A percentile compares a stretch with the other conserved stretches of the same genome.
Evolutionary conservation across 2,329 filamentous ascomycete genomes (phyloP).

Genomic region (Botrytis aclada): DNA sequence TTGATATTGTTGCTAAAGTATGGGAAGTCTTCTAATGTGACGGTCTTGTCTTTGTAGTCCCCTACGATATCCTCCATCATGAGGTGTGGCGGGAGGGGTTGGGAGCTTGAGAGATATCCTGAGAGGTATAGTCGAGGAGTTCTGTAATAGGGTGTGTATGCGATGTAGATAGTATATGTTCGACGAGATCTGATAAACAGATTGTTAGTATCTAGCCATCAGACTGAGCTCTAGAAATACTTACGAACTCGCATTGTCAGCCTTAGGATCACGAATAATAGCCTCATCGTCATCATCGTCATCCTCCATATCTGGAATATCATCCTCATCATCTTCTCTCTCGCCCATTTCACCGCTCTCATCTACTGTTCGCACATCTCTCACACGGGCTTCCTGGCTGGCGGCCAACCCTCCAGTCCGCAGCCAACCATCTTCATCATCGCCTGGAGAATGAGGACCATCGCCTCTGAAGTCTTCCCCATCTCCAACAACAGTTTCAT

Average conservation of each 20-base stretch:
- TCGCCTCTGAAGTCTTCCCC: conserved; percentile 61
- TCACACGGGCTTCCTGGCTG: conserved; percentile 70
- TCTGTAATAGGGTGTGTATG: conserved; percentile 94
- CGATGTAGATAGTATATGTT: conserved; percentile 98
- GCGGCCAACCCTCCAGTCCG: conserved; percentile 77
- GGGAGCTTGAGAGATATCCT: conserved; percentile 76
- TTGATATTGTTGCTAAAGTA: conserved; percentile 90
- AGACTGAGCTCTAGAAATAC: conserved; percentile 15
- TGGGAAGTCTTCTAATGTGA: conserved; percentile 95
- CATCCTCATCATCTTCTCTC: conserved; percentile 67
- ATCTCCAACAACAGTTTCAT: conserved; percentile 81
- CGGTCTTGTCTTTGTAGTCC: conserved; percentile 97
- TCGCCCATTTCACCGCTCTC: conserved; percentile 85
- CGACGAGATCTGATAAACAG: conserved; percentile 62
- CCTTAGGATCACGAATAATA: conserved; percentile 74
- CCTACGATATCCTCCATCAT: conserved; percentile 98
- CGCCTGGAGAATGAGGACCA: conserved; percentile 46
- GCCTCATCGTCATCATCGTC: conserved; percentile 92
- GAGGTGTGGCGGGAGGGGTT: conserved; percentile 74
- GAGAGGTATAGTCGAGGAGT: conserved; percentile 94
- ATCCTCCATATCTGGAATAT: conserved; percentile 98
- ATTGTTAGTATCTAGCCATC: not conserved
- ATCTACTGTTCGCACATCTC: conserved; percentile 83
- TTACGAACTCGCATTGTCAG: conserved; percentile 35
- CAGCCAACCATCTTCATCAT: conserved; percentile 86